Base-by-base conservation (phyloP, 352 stramenopile genomes). In the Phytophthora melonis region DNA sequence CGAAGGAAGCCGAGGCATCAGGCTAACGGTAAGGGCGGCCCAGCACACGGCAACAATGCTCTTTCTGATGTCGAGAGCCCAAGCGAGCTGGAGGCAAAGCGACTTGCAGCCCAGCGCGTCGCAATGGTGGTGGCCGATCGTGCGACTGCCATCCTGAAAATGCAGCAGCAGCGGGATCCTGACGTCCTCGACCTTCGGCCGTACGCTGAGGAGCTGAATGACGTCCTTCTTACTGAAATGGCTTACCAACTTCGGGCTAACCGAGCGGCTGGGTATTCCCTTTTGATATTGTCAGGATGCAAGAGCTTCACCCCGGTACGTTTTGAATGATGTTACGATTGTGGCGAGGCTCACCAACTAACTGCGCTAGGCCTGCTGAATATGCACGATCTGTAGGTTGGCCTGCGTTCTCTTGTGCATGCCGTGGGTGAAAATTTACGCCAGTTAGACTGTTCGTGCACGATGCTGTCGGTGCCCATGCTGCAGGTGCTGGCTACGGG, bases 401-500 rank as follows among this genome's bases (percentile, higher is more conserved):
- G 88, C 0, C 84, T 93, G 64, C 86, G 88, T 1, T 82, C 86
- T 47, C 89, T 95, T 34, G 83, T 89, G 27, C 85, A 93, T 59
- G 77, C 77, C 0, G 75, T 93, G 21, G 88, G 86, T 2, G 52
- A 77, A 6, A 68, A 62, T 1, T 73, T 93, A 19, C 78, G 77
- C n/a, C 66, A 72, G 16, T 71, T 95, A 4, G 78, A 92, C 56
- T 86, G 79, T 41, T 92, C 85, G 2, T 67, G 71, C 13, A 89
- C 85, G 3, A 63, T 69, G 11, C 49, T 95, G 23, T 80, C 84
- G 3, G 66, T 88, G 11, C 79, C 82, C 10, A 80, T 92, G 54
- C 66, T 93, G 59, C 89, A 92, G 64, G 86, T 95, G n/a, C 75
- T 95, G 57, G 83, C 85, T 5, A 90, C 88, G 1, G 75, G 85